Evolutionary conservation across 306 rosid genomes (phyloP).

Genomic region (Corylus heterophylla): DNA sequence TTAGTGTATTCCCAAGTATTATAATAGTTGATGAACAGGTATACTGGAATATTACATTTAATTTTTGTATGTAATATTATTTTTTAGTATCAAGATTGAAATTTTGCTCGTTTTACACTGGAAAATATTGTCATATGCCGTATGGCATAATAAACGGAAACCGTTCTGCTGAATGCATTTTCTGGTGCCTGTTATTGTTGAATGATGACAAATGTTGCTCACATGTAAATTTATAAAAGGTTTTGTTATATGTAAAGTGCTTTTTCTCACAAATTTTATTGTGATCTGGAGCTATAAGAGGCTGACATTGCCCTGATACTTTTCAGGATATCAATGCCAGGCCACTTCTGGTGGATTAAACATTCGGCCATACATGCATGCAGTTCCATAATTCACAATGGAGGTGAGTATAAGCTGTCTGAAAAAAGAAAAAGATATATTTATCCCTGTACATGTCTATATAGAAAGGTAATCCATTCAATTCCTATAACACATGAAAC

Average conservation of each 20-base stretch:
- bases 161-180: not conserved
- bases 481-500: not conserved
- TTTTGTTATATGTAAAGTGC: not conserved
- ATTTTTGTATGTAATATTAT: not conserved
- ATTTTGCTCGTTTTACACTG: not conserved
- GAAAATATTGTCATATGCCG: not conserved
- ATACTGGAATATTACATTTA: not conserved
- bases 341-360: slow-evolving; percentile 45
- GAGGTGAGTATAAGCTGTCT: slow-evolving; percentile 46
- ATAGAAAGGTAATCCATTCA: not conserved
- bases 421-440: not conserved
- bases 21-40: not conserved
- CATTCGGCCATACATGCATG: slow-evolving; percentile 39
- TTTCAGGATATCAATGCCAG: slow-evolving; percentile 52
- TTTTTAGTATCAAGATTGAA: not conserved
- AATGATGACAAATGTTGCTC: slow-evolving; percentile 3
- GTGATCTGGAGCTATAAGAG: not conserved
- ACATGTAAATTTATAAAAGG: not conserved
- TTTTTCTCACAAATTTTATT: not conserved
- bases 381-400: slow-evolving; percentile 23
- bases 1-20: not conserved
- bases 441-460: not conserved
- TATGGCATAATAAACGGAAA: not conserved
- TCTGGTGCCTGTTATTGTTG: not conserved
- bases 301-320: slow-evolving; percentile 20